Evolutionary conservation across 306 rosid species (phyloP), one percentile per base, ranked within the genome.

Genomic region (Notholithocarpus densiflorus): DNA sequence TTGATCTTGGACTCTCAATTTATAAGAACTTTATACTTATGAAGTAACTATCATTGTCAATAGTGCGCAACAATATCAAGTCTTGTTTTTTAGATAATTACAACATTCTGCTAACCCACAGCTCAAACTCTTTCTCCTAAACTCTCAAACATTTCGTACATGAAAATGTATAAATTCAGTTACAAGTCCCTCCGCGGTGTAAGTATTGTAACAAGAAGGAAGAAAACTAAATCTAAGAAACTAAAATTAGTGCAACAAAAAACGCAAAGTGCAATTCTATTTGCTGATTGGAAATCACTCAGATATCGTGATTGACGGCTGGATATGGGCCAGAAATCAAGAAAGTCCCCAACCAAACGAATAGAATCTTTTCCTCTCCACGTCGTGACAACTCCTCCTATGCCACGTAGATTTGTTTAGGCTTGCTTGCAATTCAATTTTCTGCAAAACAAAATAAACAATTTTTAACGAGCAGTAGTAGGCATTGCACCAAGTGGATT

Each of bases 241-340:
- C 31, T 26, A 21, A 10, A 57, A 57, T 21, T 26, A 21, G 29
- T 21, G 62, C 62, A 57, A 23, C 27, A 57, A 57, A 57, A 57
- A 57, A 34, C 29, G 68, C 40, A 13, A 14, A 5, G 12, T 62
- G 20, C 40, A 26, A 21, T 59, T 59, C 65, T 14, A 17, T 10
- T 10, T 48, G 13, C 15, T 13, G 14, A 48, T 10, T 48, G 53
- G 53, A 48, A 48, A 48, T 37, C 45, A 13, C 14, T 48, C 17
- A 43, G 31, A 21, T 56, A 88, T 81, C 90, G 90, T 85, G 85
- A 89, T 86, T 89, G 77, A 81, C 88, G 90, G 89, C 86, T 78
- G n/a, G 74, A 76, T 29, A 82, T 86, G 92, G 88, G 86, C 90
- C 90, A 75, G 21, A 21, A 76, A 71, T 77, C 74, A 56, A 65